Conservation (phyloP, 2,329 filamentous ascomycete genomes). For the Cadophora sp. region DNA sequence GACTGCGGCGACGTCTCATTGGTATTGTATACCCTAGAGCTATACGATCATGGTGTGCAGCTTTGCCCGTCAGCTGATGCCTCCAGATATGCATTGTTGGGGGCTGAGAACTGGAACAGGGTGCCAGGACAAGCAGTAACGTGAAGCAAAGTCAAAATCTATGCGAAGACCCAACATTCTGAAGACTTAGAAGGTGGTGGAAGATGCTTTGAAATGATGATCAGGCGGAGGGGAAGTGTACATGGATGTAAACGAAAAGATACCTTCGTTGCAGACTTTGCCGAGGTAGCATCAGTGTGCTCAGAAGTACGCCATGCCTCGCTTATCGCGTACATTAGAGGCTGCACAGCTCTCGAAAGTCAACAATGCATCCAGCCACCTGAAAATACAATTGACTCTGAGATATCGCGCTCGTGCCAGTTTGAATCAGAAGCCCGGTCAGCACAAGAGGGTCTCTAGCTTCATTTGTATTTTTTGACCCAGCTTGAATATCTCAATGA, state of each 20-base stretch:
- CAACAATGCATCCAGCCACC: background rate
- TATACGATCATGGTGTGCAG: constrained; percentile 7
- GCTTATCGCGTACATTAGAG: background rate
- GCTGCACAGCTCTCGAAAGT: background rate
- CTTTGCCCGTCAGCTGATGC: background rate
- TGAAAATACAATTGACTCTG: background rate
- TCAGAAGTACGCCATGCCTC: background rate
- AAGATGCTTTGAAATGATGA: too few species aligned
- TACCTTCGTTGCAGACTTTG: background rate
- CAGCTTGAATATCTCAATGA: too few species aligned
- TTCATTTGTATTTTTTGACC: too few species aligned
- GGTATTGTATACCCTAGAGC: background rate
- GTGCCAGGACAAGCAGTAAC: too few species aligned
- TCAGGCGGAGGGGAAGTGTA: too few species aligned
- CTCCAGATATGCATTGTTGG: background rate
- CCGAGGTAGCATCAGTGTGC: background rate
- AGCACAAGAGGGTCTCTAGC: too few species aligned
- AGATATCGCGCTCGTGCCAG: background rate
- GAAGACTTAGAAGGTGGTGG: too few species aligned
- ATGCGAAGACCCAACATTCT: too few species aligned
- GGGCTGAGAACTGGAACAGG: background rate
- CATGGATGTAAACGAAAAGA: too few species aligned
- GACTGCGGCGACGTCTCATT: background rate
- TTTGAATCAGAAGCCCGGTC: too few species aligned
- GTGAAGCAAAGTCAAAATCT: too few species aligned